These are phyloP conservation scores for Hypoxylon rickii DNA, from an alignment of 495 filamentous ascomycete species.

Conservation along the genomic window DNA sequence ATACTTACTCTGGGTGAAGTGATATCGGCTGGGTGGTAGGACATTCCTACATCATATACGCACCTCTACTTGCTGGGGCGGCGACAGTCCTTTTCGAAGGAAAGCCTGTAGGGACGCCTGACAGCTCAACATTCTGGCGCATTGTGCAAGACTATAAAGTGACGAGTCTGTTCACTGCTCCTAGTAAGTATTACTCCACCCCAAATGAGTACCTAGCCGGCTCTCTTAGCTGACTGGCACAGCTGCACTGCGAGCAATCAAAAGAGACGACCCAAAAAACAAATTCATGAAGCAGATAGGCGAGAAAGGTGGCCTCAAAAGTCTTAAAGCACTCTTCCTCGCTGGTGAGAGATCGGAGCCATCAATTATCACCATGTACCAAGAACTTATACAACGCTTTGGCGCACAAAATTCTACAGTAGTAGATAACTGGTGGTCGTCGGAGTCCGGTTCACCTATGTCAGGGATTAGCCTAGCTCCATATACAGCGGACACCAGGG, in stretches of 20 bases:
- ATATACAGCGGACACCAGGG: slow-evolving; percentile 50
- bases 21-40: slow-evolving; percentile 88
- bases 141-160: slow-evolving; percentile 84
- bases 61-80: slow-evolving; percentile 77
- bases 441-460: slow-evolving; percentile 88
- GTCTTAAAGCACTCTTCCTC: slow-evolving; percentile 75
- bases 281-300: slow-evolving; percentile 64
- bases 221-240: slow-evolving; percentile 2
- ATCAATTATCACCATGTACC: slow-evolving; percentile 78
- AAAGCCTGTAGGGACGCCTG: slow-evolving; percentile 87
- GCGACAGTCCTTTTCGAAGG: slow-evolving; percentile 90
- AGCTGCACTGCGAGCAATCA: slow-evolving; percentile 80
- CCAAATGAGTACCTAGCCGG: slow-evolving; percentile 14
- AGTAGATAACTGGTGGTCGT: slow-evolving; percentile 97
- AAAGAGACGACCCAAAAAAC: slow-evolving; percentile 80
- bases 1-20: slow-evolving; percentile 43
- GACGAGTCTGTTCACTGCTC: slow-evolving; percentile 82
- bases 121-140: slow-evolving; percentile 86
- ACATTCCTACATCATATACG: slow-evolving; percentile 83
- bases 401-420: slow-evolving; percentile 68
- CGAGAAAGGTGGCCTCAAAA: slow-evolving; percentile 65
- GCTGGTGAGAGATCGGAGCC: slow-evolving; percentile 91
- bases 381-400: slow-evolving; percentile 67
- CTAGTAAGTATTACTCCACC: slow-evolving; percentile 50
- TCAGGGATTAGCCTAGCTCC: slow-evolving; percentile 74